phyloP scores from a whole-genome alignment of 2,329 filamentous ascomycete species.

The Calcarisporium arbuscula region DNA sequence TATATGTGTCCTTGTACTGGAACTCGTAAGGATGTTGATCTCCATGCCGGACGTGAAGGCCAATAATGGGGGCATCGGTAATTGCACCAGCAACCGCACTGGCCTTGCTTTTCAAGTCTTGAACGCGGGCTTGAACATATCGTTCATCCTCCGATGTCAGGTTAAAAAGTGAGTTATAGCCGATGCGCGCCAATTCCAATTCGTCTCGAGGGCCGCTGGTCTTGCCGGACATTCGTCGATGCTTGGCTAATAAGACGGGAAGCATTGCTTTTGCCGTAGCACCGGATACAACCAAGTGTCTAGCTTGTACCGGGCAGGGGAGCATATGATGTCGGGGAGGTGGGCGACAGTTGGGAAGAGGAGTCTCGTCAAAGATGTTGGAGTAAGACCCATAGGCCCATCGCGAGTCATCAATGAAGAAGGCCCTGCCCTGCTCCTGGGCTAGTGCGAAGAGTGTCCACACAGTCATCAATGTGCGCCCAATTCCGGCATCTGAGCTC shows the following conservation, averaged over 20 bases:
- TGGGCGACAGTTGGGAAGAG: slow-evolving; percentile 58
- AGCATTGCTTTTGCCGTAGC: slow-evolving; percentile 61
- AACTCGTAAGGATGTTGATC: slow-evolving; percentile 72
- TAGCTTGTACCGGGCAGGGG: slow-evolving; percentile 70
- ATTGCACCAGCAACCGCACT: slow-evolving; percentile 32
- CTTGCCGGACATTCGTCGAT: slow-evolving; percentile 18
- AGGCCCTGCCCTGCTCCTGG: slow-evolving; percentile 63
- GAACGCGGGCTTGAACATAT: slow-evolving; percentile 56
- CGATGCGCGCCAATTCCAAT: slow-evolving; percentile 60
- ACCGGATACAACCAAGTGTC: slow-evolving; percentile 67
- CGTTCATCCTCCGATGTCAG: slow-evolving; percentile 57
- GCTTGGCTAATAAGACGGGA: slow-evolving; percentile 41
- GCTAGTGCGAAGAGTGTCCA: slow-evolving; percentile 83
- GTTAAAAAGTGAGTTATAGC: slow-evolving; percentile 70
- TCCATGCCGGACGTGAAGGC: slow-evolving; percentile 73
- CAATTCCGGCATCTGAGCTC: slow-evolving; percentile 65
- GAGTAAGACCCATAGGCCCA: slow-evolving; percentile 77
- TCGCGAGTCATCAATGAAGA: slow-evolving; percentile 78
- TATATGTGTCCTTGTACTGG: slow-evolving; percentile 71
- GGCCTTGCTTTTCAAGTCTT: slow-evolving; percentile 45
- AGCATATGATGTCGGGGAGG: slow-evolving; percentile 71
- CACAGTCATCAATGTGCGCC: slow-evolving; percentile 67
- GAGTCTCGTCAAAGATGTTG: slow-evolving; percentile 64
- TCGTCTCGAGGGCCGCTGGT: slow-evolving; percentile 40
- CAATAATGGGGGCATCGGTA: slow-evolving; percentile 43